Base-by-base conservation (phyloP, 2,329 filamentous ascomycete species). In the Hypoxylon sp. region DNA sequence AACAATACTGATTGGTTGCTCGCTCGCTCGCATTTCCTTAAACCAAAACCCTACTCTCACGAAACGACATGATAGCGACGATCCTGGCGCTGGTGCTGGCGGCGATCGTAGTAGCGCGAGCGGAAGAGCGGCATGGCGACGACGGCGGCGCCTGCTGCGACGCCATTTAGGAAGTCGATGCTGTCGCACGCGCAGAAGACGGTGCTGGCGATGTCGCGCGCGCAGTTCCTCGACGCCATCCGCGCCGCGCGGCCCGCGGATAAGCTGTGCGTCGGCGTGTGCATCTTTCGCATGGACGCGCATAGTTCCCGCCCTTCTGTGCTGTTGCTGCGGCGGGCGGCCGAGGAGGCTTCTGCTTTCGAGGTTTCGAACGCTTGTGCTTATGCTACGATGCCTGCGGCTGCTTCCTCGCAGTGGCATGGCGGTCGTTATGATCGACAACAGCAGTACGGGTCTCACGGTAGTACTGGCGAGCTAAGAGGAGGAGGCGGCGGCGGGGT, bases 131-230 rank as follows among this genome's bases (percentile, higher is more conserved):
- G 7, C 2, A 63, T 61, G 55, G 40, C 58, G 18, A 63, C 52
- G 45, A 44, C 45, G 0, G 45, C 55, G 46, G 33, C 58, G 22
- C 62, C 52, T 38, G 44, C 45, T 0, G 45, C 54, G 12, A 59
- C 61, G 45, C 32, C 52, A 14, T 56, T 24, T 40, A 24, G 36
- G 7, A 61, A 28, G 50, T 59, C 72, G 24, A 68, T 68, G 24
- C 69, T 76, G 5, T 68, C 70, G 28, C 68, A 69, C 24, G 61
- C 61, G 33, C 70, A 76, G 51, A 76, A 75, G 57, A 61, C 63
- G 40, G 67, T 73, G 9, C 65, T 76, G 8, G 73, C 74, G 55
- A 76, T 76, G 74, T 76, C 74, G 20, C 71, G 72, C n/a, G 67
- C 67, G 20, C 67, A 73, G 59, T 76, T 70, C 57, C 62, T 75